Evolutionary conservation across 352 stramenopile species (phyloP).

Genomic region (Globisporangium carolinianum): DNA sequence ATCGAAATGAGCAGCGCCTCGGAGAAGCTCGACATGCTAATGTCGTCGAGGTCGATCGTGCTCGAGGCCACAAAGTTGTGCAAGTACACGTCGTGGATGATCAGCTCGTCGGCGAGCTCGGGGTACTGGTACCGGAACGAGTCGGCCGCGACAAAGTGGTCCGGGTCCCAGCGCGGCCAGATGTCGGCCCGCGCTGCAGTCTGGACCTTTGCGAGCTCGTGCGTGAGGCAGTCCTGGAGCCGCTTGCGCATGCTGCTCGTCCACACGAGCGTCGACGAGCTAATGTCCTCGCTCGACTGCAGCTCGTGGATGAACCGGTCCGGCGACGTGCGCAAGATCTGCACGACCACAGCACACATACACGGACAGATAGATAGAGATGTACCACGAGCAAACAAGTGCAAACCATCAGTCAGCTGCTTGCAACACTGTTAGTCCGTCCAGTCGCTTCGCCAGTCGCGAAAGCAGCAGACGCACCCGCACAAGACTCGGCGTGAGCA

Average conservation of each 20-base stretch:
- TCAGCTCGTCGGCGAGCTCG: slow-evolving; percentile 63
- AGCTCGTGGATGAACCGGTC: slow-evolving; percentile 55
- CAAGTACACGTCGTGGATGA: slow-evolving; percentile 78
- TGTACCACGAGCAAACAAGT: not conserved
- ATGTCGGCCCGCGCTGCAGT: slow-evolving; percentile 33
- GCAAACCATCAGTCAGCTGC: not conserved
- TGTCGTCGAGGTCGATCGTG: slow-evolving; percentile 50
- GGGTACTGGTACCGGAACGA: slow-evolving; percentile 84
- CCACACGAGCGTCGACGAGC: slow-evolving; percentile 65
- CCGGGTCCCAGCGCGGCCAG: slow-evolving; percentile 74
- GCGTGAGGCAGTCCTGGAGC: slow-evolving; percentile 40
- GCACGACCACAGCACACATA: not conserved
- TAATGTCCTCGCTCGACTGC: slow-evolving; percentile 58
- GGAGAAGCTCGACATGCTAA: slow-evolving; percentile 73
- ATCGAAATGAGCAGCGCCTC: slow-evolving; percentile 77
- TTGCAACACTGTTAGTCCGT: no score
- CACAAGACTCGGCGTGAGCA: slow-evolving; percentile 75
- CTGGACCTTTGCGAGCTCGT: slow-evolving; percentile 65
- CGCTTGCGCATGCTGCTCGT: slow-evolving; percentile 60
- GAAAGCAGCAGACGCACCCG: slow-evolving; percentile 24
- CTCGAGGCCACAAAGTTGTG: slow-evolving; percentile 67
- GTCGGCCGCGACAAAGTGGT: slow-evolving; percentile 82
- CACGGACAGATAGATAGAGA: not conserved
- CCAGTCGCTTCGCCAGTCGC: no score
- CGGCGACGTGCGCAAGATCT: slow-evolving; percentile 56